A percentile compares a stretch with the other conserved stretches of the same genome.
Evolutionary conservation across 805 yeast species (phyloP).

Genomic region (Pichia gijzeniarum): DNA sequence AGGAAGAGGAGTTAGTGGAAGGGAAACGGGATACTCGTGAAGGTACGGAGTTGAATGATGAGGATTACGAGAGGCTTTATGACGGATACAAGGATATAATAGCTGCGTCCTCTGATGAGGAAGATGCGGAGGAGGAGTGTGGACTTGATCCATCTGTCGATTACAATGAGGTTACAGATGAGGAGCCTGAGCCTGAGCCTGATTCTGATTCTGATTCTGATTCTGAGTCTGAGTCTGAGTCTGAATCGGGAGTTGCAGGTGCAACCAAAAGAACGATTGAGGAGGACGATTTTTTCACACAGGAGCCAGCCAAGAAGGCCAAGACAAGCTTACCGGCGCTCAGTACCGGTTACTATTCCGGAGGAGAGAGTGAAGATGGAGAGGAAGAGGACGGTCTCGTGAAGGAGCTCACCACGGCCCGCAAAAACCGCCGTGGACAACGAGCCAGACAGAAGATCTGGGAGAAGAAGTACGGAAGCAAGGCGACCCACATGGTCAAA

Average conservation of each 20-base stretch:
- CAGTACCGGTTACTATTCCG: slow-evolving; percentile 77
- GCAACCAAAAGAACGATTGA: slow-evolving; percentile 13
- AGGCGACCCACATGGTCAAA: slow-evolving; percentile 76
- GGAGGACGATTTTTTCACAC: slow-evolving; percentile 38
- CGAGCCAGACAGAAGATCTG: slow-evolving; percentile 94
- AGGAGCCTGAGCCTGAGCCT: slow-evolving; percentile 36
- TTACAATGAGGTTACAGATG: slow-evolving; percentile 61
- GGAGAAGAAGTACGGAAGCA: slow-evolving; percentile 81
- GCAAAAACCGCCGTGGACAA: slow-evolving; percentile 94
- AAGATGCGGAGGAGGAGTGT: slow-evolving; percentile 27
- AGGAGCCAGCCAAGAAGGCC: no score
- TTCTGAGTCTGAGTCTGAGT: no score
- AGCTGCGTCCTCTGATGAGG: slow-evolving; percentile 40
- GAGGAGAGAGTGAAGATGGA: slow-evolving; percentile 57
- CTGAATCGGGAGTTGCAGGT: no score
- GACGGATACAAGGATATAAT: slow-evolving; percentile 28
- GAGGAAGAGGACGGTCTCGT: slow-evolving; percentile 46
- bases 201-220: no score
- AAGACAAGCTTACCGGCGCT: slow-evolving; percentile 54
- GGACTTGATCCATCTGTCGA: slow-evolving; percentile 33
- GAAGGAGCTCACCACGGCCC: slow-evolving; percentile 41
- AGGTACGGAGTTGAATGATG: slow-evolving; percentile 16
- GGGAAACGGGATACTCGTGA: slow-evolving; percentile 12
- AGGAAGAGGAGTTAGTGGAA: slow-evolving; percentile 7
- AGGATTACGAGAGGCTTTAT: slow-evolving; percentile 17